Evolutionary conservation across 177 flowering plant species (phyloP).

Genomic region (Tripterygium wilfordii): DNA sequence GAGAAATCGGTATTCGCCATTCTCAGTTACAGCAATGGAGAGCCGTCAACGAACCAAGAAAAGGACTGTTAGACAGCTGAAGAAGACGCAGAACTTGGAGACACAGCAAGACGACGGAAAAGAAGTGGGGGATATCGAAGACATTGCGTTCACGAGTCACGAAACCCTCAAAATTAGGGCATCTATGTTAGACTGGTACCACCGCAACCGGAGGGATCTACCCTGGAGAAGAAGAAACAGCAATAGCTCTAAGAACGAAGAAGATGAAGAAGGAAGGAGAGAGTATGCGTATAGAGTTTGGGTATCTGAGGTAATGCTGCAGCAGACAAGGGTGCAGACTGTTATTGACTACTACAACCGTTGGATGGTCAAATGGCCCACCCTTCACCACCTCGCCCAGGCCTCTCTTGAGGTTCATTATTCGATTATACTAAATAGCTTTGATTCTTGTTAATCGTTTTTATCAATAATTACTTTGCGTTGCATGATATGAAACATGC

Average conservation of each 20-base stretch:
- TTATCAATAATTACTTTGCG: too few relatives aligned
- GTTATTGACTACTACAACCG: conserved; percentile 78
- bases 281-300: conserved; percentile 77
- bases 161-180: conserved; percentile 47
- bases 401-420: conserved; percentile 80
- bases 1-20: too few relatives aligned
- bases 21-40: neutral
- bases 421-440: neutral
- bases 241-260: neutral
- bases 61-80: neutral
- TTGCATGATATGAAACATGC: neutral
- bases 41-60: neutral
- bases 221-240: conserved; percentile 55
- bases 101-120: neutral
- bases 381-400: conserved; percentile 62
- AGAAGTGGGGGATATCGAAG: conserved; percentile 47
- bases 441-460: neutral
- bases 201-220: conserved; percentile 61
- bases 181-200: conserved; percentile 70
- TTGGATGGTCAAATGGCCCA: conserved; percentile 95
- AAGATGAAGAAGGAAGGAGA: conserved; percentile 20
- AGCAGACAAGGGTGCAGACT: conserved; percentile 90
- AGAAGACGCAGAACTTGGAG: neutral
- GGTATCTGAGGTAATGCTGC: conserved; percentile 97
- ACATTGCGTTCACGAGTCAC: conserved; percentile 26